Conservation (phyloP, 805 yeast genomes). For the Ogataea populi-albae region DNA sequence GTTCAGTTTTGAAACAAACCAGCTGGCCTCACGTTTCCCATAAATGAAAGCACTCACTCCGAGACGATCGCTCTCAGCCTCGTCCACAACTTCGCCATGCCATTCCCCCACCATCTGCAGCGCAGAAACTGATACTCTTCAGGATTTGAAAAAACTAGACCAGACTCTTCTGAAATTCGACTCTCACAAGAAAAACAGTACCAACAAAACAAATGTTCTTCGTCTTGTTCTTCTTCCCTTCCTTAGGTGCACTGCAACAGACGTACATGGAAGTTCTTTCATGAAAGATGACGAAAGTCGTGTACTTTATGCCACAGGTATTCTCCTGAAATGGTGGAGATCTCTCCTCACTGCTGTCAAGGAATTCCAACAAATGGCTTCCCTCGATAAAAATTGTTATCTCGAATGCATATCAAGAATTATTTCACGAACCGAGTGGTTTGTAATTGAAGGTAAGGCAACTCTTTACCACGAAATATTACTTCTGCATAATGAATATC, state of each 20-base stretch:
- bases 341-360: constrained; percentile 35
- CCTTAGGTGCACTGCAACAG: constrained; percentile 28
- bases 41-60: too few species aligned
- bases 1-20: too few species aligned
- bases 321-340: constrained; percentile 52
- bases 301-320: constrained; percentile 9
- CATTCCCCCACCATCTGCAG: constrained; percentile 2
- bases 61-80: constrained; percentile 14
- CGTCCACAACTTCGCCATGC: constrained; percentile 11
- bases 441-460: constrained; percentile 8
- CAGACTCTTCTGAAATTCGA: constrained; percentile 43
- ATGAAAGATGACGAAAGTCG: constrained; percentile 9
- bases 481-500: constrained; percentile 31
- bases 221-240: constrained; percentile 47
- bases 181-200: constrained; percentile 34
- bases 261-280: constrained; percentile 6
- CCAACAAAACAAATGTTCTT: constrained; percentile 44
- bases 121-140: constrained; percentile 15
- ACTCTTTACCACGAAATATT: constrained; percentile 21
- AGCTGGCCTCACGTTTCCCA: too few species aligned
- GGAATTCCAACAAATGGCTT: constrained; percentile 36
- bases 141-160: constrained; percentile 38
- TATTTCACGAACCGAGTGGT: constrained; percentile 48
- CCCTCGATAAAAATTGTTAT: constrained; percentile 50
- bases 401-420: constrained; percentile 54